Conservation (phyloP, 139 green algal genomes). For the Chlorella sp. region DNA sequence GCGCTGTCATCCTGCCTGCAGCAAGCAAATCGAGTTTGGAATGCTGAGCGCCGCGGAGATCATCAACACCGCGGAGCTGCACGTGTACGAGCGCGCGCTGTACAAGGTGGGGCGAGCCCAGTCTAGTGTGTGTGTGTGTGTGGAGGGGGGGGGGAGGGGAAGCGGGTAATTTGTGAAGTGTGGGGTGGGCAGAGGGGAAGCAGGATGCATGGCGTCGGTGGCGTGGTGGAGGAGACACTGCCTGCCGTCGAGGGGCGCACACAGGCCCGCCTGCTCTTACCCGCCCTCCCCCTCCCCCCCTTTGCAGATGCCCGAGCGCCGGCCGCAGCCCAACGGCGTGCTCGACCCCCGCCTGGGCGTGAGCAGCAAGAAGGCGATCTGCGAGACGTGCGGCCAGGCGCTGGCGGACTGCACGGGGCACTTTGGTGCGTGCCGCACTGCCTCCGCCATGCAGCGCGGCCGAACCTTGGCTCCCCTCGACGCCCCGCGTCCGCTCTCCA, state of each 20-base stretch:
- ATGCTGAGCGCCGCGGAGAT: slow-evolving; percentile 88
- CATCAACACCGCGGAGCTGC: slow-evolving; percentile 77
- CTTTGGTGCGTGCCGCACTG: slow-evolving; percentile 73
- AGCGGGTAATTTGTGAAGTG: too few relatives aligned
- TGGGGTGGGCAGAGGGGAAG: too few relatives aligned
- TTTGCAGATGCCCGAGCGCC: slow-evolving; percentile 82
- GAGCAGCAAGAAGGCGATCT: slow-evolving; percentile 80
- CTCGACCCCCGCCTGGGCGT: slow-evolving; percentile 87
- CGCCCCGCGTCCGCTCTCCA: too few relatives aligned
- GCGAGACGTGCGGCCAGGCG: slow-evolving; percentile 90
- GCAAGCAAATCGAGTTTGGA: slow-evolving; percentile 86
- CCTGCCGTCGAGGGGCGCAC: too few relatives aligned
- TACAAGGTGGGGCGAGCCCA: slow-evolving; percentile 86
- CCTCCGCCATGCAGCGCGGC: too few relatives aligned
- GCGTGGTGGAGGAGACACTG: too few relatives aligned
- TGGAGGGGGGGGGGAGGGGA: too few relatives aligned
- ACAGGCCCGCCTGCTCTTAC: neutral
- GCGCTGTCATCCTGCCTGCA: slow-evolving; percentile 35
- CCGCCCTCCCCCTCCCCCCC: neutral
- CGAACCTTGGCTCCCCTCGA: too few relatives aligned
- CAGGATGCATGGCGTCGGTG: too few relatives aligned
- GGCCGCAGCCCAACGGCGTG: slow-evolving; percentile 79
- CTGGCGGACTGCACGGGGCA: slow-evolving; percentile 95
- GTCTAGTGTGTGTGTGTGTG: too few relatives aligned
- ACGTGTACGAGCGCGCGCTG: slow-evolving; percentile 86